A percentile compares a stretch with the other conserved stretches of the same genome.
These are phyloP conservation scores for Hemisphaericaspora lyxosophila DNA, from an alignment of 1,139 yeast species.

Conservation along the genomic window DNA sequence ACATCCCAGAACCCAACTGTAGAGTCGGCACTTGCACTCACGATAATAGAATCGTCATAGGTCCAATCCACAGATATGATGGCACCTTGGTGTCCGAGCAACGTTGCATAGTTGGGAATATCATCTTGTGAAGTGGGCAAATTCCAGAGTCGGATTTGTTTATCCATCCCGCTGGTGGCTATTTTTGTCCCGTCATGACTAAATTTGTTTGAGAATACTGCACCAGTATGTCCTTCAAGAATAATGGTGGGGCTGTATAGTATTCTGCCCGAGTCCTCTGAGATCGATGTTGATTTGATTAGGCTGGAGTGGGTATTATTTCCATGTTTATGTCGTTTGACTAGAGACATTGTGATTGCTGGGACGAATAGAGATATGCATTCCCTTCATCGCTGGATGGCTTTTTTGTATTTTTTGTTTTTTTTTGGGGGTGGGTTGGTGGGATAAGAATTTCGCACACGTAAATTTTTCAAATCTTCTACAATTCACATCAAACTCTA, in stretches of 20 bases:
- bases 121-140: constrained; percentile 29
- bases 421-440: too few relatives aligned
- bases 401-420: too few relatives aligned
- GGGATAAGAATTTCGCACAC: too few relatives aligned
- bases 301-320: neutral
- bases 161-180: constrained; percentile 57
- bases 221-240: constrained; percentile 47
- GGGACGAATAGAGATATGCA: too few relatives aligned
- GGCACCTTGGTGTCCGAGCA: constrained; percentile 51
- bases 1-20: constrained; percentile 57
- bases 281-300: neutral
- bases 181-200: constrained; percentile 40
- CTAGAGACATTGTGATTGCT: constrained; percentile 1
- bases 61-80: constrained; percentile 53
- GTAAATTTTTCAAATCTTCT: too few relatives aligned
- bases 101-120: constrained; percentile 36
- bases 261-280: neutral
- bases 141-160: constrained; percentile 46
- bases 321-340: neutral
- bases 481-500: too few relatives aligned
- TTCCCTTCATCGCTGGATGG: too few relatives aligned
- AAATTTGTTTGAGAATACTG: constrained; percentile 48
- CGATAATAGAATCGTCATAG: constrained; percentile 32
- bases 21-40: constrained; percentile 52
- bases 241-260: constrained; percentile 8